Conservation (phyloP, 257 asterid species). For the Petunia secreta region DNA sequence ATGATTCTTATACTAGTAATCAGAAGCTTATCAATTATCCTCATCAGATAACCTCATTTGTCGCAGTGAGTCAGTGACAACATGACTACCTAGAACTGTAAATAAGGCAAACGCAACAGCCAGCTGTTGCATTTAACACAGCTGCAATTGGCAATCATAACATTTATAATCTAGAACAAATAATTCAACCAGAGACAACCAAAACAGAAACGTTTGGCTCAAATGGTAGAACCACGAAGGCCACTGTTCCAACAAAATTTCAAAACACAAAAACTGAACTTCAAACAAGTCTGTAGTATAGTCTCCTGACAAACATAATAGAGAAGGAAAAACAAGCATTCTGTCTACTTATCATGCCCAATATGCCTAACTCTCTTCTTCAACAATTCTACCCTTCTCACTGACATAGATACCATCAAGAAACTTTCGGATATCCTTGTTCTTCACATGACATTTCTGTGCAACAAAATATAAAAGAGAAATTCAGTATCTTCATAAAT, state of each 20-base stretch:
- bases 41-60: no score
- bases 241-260: constrained; percentile 15
- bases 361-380: constrained; percentile 11
- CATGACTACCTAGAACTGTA: not conserved
- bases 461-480: not conserved
- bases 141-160: not conserved
- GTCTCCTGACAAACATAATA: not conserved
- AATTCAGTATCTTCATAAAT: not conserved
- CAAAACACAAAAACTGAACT: constrained; percentile 13
- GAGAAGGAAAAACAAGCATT: not conserved
- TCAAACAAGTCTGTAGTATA: constrained; percentile 19
- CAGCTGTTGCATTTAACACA: not conserved
- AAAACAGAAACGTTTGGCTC: not conserved
- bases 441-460: constrained; percentile 30
- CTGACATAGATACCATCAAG: constrained; percentile 29
- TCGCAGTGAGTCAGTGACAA: no score
- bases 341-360: not conserved
- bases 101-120: not conserved
- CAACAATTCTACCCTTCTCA: constrained; percentile 22
- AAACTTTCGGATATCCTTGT: constrained; percentile 29
- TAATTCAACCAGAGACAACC: not conserved
- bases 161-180: not conserved
- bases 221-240: not conserved
- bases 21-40: no score
- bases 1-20: no score